Conservation (phyloP, 1,139 yeast genomes). For the Candida mesenterica region DNA sequence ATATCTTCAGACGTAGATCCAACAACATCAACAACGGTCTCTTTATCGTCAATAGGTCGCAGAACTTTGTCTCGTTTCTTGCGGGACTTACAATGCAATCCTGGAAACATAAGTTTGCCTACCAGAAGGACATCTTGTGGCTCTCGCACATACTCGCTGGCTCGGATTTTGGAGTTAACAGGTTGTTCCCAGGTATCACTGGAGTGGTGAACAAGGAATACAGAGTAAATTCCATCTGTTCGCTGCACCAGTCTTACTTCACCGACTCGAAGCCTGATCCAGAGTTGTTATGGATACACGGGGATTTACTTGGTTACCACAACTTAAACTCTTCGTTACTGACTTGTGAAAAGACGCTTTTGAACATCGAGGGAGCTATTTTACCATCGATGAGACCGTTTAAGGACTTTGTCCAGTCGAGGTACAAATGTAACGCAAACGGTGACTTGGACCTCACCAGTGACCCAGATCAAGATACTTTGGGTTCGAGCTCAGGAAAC, state of each 20-base stretch:
- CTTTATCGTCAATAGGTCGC: conserved; percentile 10
- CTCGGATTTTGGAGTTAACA: conserved; percentile 8
- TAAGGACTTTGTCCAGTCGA: conserved; percentile 10
- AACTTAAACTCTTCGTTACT: conserved; percentile 4
- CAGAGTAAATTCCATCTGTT: conserved; percentile 11
- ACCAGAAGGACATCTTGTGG: conserved; percentile 15
- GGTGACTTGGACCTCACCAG: neutral
- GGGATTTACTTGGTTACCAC: conserved; percentile 7
- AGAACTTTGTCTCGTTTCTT: conserved; percentile 10
- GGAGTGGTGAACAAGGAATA: conserved; percentile 10
- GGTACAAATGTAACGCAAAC: conserved; percentile 1
- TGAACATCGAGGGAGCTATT: conserved; percentile 11
- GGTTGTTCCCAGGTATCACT: conserved; percentile 11
- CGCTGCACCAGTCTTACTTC: conserved; percentile 11
- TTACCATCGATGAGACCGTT: conserved; percentile 14
- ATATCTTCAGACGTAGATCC: conserved; percentile 6
- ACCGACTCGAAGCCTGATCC: conserved; percentile 11
- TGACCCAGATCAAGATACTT: neutral
- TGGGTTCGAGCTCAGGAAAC: conserved; percentile 2
- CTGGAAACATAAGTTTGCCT: conserved; percentile 8
- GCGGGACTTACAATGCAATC: conserved; percentile 11
- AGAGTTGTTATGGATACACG: conserved; percentile 12
- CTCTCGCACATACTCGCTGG: conserved; percentile 13
- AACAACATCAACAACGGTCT: conserved; percentile 8
- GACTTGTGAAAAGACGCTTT: conserved; percentile 4